Conservation (phyloP, 2,329 filamentous ascomycete species). For the Aulographum hederae region DNA sequence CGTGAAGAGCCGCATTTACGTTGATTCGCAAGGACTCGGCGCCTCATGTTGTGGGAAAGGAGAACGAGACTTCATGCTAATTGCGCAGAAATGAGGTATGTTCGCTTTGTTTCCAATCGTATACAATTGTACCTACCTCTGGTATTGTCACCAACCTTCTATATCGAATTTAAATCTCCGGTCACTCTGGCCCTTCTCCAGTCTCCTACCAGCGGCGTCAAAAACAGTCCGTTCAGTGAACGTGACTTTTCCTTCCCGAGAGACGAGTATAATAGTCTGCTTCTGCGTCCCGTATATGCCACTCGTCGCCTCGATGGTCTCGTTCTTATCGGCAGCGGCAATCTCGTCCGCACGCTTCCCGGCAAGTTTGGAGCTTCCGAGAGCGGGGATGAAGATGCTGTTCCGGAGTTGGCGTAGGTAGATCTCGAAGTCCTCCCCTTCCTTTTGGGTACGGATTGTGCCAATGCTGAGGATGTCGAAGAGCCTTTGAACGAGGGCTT, state of each 20-base stretch:
- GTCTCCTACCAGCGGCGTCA: conserved; percentile 29
- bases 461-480: conserved; percentile 34
- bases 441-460: conserved; percentile 31
- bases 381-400: conserved; percentile 36
- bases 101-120: too few species aligned
- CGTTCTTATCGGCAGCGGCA: conserved; percentile 15
- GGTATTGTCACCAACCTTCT: conserved; percentile 19
- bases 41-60: too few species aligned
- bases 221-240: conserved; percentile 45
- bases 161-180: conserved; percentile 28
- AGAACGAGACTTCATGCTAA: too few species aligned
- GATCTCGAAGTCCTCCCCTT: conserved; percentile 31
- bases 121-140: too few species aligned
- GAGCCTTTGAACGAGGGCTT: conserved; percentile 31
- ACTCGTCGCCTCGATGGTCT: conserved; percentile 11
- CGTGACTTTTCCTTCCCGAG: conserved; percentile 34
- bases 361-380: too few species aligned
- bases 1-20: too few species aligned
- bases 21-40: too few species aligned
- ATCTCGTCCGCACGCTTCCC: conserved; percentile 21
- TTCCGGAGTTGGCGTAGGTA: conserved; percentile 38
- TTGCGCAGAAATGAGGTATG: too few species aligned
- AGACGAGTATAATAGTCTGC: conserved; percentile 42
- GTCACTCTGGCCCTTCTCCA: conserved; percentile 29
- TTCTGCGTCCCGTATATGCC: conserved; percentile 46